Base-by-base conservation (phyloP, 2,329 filamentous ascomycete genomes). In the Coleophoma crateriformis region DNA sequence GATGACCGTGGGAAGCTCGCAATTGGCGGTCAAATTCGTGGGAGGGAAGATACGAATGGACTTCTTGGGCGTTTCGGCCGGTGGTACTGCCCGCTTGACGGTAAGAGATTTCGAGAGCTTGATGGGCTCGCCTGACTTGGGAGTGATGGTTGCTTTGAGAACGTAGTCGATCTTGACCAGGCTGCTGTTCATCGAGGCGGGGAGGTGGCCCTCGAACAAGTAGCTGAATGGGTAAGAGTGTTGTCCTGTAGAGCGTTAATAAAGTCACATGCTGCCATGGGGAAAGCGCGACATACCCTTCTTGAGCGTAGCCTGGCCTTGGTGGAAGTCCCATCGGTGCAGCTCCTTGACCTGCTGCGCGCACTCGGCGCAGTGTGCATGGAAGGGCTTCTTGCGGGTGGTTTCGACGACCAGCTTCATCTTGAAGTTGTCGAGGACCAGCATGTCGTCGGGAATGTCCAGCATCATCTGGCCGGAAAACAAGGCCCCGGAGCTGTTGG, bases 31-130 rank as follows among this genome's bases (percentile, higher is more conserved):
- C 62, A 99, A 85, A 70, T 95, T 94, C 58, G 94, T 99, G 0
- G 94, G 92, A 44, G 92, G 94, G 71, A 99, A 99, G 63, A 97
- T 88, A 63, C 92, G 89, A 54, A 96, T 84, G 14, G 88, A 95
- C 69, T 91, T 85, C 70, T 95, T 92, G 53, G 95, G 90, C 47
- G 80, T 77, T 45, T 90, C 87, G 3, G 88, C 82, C 47, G 86
- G 70, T 7, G 71, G 77, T 22, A 97, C 81, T 33, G 90, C 87
- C 54, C 92, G 88, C 71, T 85, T 85, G 58, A 97, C 79, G 49
- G 84, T 76, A 41, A 97, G 74, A 10, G 79, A 78, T 72, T 86
- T 84, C 51, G 69, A 76, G 53, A 87, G 82, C 69, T 79, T 85
- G 65, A 87, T 75, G 4, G 75, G 67, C 68, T 84, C 76, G 57